Conservation (phyloP, 2,329 filamentous ascomycete genomes). For the Bimuria novae-zelandiae region DNA sequence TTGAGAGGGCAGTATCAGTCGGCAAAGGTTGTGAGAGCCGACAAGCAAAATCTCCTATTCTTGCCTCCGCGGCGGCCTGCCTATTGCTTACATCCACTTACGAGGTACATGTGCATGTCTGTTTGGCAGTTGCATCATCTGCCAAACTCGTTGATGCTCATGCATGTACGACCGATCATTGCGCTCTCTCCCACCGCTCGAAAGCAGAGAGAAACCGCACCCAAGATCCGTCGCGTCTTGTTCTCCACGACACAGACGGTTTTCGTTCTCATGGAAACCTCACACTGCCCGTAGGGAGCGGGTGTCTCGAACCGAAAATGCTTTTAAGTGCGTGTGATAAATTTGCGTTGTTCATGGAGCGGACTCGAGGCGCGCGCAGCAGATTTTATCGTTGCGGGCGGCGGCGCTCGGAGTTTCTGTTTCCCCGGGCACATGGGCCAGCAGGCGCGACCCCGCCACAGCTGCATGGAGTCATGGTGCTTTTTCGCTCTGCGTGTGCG, state of each 20-base stretch:
- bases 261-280: constrained; percentile 61
- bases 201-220: constrained; percentile 59
- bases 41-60: not conserved
- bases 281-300: constrained; percentile 43
- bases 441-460: constrained; percentile 29
- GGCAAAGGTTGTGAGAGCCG: constrained; percentile 2
- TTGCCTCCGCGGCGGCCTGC: not conserved
- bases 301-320: constrained; percentile 59
- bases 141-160: no score
- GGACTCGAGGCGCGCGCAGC: constrained; percentile 34
- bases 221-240: constrained; percentile 58
- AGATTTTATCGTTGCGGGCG: constrained; percentile 30
- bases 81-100: no score
- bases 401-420: constrained; percentile 25
- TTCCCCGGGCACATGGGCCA: constrained; percentile 15
- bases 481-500: constrained; percentile 37
- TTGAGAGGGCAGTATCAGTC: constrained; percentile 3
- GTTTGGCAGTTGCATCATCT: no score
- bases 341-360: constrained; percentile 62
- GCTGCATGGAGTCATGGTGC: constrained; percentile 36
- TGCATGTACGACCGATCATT: constrained; percentile 62
- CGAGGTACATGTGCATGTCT: no score
- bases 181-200: constrained; percentile 58
- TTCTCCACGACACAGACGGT: constrained; percentile 63
- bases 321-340: constrained; percentile 59